A percentile compares a stretch with the other conserved stretches of the same genome.
phyloP scores from a whole-genome alignment of 2,329 filamentous ascomycete species.

The Colletotrichum sidae region DNA sequence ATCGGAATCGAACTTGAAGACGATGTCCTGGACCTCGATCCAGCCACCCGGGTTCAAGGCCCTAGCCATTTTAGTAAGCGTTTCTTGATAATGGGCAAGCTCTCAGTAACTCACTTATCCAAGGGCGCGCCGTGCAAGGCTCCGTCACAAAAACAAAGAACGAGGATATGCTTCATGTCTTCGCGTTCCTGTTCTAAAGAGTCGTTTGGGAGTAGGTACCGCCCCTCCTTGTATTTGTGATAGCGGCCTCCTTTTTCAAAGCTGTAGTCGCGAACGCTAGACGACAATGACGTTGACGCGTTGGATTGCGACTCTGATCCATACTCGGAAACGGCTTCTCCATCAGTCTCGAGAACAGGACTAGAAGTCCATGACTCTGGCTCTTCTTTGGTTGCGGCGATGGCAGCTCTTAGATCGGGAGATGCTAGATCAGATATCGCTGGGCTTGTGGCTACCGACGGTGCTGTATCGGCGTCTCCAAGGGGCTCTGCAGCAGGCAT shows the following conservation, averaged over 20 bases:
- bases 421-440: too few species aligned
- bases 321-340: constrained; percentile 43
- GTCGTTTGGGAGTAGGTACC: constrained; percentile 42
- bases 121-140: constrained; percentile 46
- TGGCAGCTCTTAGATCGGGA: too few species aligned
- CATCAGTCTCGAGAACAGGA: constrained; percentile 28
- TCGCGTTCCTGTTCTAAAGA: constrained; percentile 65
- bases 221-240: constrained; percentile 48
- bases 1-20: constrained; percentile 42
- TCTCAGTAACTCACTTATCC: constrained; percentile 42
- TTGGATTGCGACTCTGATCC: constrained; percentile 50
- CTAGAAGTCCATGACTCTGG: too few species aligned
- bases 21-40: constrained; percentile 54
- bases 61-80: neutral
- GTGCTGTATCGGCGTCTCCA: too few species aligned
- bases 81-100: neutral
- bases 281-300: constrained; percentile 43
- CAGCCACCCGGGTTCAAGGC: constrained; percentile 54
- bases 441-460: too few species aligned
- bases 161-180: constrained; percentile 64
- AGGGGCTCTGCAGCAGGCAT: too few species aligned
- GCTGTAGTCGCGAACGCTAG: constrained; percentile 47
- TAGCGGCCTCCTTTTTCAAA: constrained; percentile 56
- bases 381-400: too few species aligned
- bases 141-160: constrained; percentile 49